Evolutionary conservation across 257 asterid genomes (phyloP).

Genomic region (Rubia yunnanensis): DNA sequence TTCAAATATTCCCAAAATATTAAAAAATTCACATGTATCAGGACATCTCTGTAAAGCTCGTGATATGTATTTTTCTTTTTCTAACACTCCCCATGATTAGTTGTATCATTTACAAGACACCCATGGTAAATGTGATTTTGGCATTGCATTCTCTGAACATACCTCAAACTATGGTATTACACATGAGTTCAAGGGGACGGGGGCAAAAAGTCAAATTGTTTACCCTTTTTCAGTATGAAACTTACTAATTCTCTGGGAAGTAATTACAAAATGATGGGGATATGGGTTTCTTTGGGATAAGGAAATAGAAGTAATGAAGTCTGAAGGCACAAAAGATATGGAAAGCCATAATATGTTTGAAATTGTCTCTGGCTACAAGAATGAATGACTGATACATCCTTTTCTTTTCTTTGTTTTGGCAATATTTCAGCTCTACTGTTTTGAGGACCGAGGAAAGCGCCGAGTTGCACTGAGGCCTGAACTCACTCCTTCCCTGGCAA

Average conservation of each 20-base stretch:
- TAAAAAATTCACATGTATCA: not conserved
- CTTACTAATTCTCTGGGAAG: not conserved
- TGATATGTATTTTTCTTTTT: not conserved
- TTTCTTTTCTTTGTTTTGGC: conserved; percentile 6
- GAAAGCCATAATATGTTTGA: not conserved
- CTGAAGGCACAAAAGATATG: not conserved
- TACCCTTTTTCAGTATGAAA: not conserved
- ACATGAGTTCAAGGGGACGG: not conserved
- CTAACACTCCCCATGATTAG: not conserved
- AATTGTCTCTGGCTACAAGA: not conserved
- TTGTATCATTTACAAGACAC: not conserved
- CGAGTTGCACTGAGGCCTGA: conserved; percentile 97
- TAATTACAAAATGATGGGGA: not conserved
- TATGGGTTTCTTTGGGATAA: not conserved
- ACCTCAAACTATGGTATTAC: not conserved
- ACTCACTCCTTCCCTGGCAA: conserved; percentile 94
- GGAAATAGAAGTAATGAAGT: not conserved
- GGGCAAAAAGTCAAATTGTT: not conserved
- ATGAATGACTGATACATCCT: conserved; percentile 1
- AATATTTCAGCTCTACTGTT: conserved; percentile 71
- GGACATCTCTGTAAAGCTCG: not conserved
- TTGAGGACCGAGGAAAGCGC: conserved; percentile 93
- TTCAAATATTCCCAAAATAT: not conserved
- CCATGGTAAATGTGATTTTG: not conserved
- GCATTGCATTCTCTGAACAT: not conserved